Conservation (phyloP, 208 protist genomes). For the Leishmania tropica region DNA sequence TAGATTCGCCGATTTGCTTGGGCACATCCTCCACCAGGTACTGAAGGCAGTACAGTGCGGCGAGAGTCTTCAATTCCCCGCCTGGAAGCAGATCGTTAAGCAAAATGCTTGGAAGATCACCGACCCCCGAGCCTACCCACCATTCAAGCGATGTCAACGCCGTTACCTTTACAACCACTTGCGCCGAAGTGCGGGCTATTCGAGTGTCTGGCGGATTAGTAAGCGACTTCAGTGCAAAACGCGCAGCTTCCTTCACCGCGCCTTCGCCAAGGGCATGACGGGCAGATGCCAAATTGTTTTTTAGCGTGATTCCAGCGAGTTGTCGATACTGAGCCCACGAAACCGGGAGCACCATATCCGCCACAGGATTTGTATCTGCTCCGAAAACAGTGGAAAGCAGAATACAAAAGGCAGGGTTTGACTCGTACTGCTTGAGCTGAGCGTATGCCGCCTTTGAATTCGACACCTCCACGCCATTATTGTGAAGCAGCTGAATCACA, state of each 20-base stretch:
- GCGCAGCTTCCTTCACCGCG: slow-evolving; percentile 73
- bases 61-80: slow-evolving; percentile 64
- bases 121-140: slow-evolving; percentile 60
- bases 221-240: slow-evolving; percentile 56
- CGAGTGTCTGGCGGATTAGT: slow-evolving; percentile 52
- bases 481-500: slow-evolving; percentile 77
- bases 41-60: slow-evolving; percentile 82
- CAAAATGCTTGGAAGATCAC: slow-evolving; percentile 67
- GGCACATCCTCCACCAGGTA: slow-evolving; percentile 91
- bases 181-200: slow-evolving; percentile 73
- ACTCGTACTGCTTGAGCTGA: slow-evolving; percentile 74
- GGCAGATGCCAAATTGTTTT: slow-evolving; percentile 79
- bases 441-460: slow-evolving; percentile 87
- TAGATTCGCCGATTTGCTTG: slow-evolving; percentile 69
- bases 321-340: slow-evolving; percentile 74
- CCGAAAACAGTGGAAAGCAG: slow-evolving; percentile 72
- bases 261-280: slow-evolving; percentile 71
- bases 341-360: slow-evolving; percentile 43
- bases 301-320: slow-evolving; percentile 83
- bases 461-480: slow-evolving; percentile 81
- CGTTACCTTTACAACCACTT: slow-evolving; percentile 87
- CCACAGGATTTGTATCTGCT: slow-evolving; percentile 51
- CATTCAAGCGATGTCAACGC: slow-evolving; percentile 81
- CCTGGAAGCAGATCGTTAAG: slow-evolving; percentile 67
- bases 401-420: slow-evolving; percentile 84